Base-by-base conservation (phyloP, 305 asterid genomes). In the Petunia hybrid region DNA sequence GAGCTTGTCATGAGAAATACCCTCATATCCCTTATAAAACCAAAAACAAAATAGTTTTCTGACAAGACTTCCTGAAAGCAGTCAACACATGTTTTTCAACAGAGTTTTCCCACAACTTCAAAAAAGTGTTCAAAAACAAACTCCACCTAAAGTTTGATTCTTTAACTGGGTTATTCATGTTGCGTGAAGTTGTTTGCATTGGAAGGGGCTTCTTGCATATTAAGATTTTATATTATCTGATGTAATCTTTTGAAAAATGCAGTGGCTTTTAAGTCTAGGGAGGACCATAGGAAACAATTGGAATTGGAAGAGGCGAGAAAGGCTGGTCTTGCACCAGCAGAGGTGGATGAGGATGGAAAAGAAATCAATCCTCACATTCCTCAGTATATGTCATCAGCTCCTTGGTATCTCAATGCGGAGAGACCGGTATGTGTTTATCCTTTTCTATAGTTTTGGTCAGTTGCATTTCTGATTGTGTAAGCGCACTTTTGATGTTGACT, bases 301-400 rank as follows among this genome's bases (percentile, higher is more conserved):
- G 97, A 92, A 85, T 83, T 92, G 63, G 97, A 92, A 82, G 97
- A 90, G 82, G 97, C 96, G 7, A 91, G 97, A 31, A 92, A 91
- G 82, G 97, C 96, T 65, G 97, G 97, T 84, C 94, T 92, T 46
- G 96, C 97, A 4, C 97, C 96, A 2, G 97, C 96, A 0, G 97
- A 92, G 83, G 61, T 92, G 41, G 97, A 92, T 82, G 97, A 92
- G 64, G 91, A 92, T 90, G 97, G 97, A 83, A 91, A 92, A 76
- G 94, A 92, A 89, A 92, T 92, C 81, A 92, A 92, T 35, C 95
- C 97, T 82, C 95, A 92, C 86, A 92, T 92, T 87, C 95, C 97
- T 5, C 97, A 89, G 93, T 92, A 90, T 84, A 91, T 91, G 95
- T 91, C 94, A 9, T 89, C 95, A 51, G 95, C 95, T 2, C 97